A percentile compares a stretch with the other conserved stretches of the same genome.
These are phyloP conservation scores for Batkoa obscura DNA, from an alignment of 371 early-diverging fungal species.

Conservation along the genomic window DNA sequence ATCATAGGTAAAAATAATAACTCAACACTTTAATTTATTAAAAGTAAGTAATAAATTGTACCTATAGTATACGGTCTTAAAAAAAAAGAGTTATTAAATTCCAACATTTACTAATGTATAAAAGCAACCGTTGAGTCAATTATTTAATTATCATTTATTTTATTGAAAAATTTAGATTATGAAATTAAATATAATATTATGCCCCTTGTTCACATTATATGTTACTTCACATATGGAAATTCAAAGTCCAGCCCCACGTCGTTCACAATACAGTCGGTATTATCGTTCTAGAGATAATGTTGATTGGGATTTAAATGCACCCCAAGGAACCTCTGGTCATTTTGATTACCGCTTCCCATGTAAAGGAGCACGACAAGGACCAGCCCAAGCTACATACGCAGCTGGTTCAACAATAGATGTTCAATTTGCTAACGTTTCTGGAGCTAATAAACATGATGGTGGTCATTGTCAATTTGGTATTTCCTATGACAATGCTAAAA, in stretches of 20 bases:
- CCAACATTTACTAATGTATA: no score
- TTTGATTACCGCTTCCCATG: conserved; percentile 8
- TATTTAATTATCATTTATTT: no score
- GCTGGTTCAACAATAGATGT: conserved; percentile 16
- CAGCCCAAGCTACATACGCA: conserved; percentile 7
- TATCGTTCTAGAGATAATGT: background rate
- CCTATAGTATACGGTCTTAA: no score
- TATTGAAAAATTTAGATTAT: no score
- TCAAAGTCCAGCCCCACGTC: conserved; percentile 16
- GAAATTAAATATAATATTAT: no score
- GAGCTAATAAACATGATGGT: conserved; percentile 19
- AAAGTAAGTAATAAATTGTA: no score
- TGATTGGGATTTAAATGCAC: conserved; percentile 11
- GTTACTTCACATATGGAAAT: conserved; percentile 16
- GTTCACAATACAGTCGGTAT: conserved; percentile 7
- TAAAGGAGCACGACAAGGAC: conserved; percentile 9
- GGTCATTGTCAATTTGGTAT: conserved; percentile 51
- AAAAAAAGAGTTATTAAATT: no score
- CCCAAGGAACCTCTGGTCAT: conserved; percentile 7
- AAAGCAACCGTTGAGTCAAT: no score
- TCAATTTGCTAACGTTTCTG: conserved; percentile 11
- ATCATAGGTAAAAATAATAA: no score
- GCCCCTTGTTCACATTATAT: no score
- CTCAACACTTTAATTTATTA: no score
- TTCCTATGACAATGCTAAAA: conserved; percentile 28